Evolutionary conservation across 148 eudicot genomes (phyloP).

Genomic region (Beta vulgaris): DNA sequence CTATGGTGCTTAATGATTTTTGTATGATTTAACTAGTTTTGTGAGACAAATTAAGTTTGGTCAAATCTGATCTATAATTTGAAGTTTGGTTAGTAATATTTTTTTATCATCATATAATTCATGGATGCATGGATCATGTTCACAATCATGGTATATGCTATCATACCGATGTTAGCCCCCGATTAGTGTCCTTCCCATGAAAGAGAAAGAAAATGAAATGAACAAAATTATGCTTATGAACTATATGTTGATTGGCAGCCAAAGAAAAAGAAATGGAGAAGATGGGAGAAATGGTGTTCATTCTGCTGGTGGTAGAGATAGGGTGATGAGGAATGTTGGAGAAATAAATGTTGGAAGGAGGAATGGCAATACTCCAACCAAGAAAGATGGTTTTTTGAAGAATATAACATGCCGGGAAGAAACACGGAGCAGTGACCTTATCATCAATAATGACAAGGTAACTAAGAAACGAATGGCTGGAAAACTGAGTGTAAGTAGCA

Average conservation of each 20-base stretch:
- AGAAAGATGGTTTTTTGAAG: not conserved
- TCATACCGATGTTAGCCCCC: too few species aligned
- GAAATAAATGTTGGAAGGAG: slow-evolving; percentile 2
- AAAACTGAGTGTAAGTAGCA: slow-evolving; percentile 12
- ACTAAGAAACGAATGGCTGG: not conserved
- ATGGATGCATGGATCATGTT: too few species aligned
- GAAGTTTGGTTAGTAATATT: too few species aligned
- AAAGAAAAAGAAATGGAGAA: slow-evolving; percentile 21
- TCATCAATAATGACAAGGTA: not conserved
- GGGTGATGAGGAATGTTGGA: slow-evolving; percentile 9
- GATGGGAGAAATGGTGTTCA: slow-evolving; percentile 7
- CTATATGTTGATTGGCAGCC: slow-evolving; percentile 16
- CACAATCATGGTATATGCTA: not conserved
- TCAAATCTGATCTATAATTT: too few species aligned
- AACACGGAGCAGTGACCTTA: slow-evolving; percentile 10
- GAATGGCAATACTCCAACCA: not conserved
- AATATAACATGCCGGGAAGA: not conserved
- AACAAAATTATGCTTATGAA: not conserved
- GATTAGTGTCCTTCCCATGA: too few species aligned
- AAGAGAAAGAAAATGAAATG: not conserved
- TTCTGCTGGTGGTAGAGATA: not conserved
- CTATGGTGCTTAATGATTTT: too few species aligned
- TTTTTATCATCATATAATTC: too few species aligned
- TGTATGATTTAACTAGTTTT: not conserved
- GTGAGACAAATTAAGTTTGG: not conserved